Conservation (phyloP, 495 filamentous ascomycete genomes). For the Aspergillus ostianus region DNA sequence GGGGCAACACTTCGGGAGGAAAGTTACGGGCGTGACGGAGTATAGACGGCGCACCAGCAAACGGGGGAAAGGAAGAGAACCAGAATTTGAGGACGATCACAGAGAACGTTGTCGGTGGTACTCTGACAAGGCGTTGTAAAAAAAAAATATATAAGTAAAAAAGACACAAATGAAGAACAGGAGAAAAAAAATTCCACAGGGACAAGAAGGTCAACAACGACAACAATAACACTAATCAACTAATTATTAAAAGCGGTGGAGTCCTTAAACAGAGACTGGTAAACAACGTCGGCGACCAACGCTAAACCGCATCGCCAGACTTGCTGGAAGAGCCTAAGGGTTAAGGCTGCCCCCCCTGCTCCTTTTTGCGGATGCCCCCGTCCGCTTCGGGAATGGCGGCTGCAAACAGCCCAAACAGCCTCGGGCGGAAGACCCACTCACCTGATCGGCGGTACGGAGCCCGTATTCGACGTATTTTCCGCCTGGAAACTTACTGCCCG, state of each 20-base stretch:
- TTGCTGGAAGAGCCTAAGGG: neutral
- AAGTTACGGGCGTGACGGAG: constrained; percentile 14
- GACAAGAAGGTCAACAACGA: neutral
- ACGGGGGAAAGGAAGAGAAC: too few relatives aligned
- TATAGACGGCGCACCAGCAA: constrained; percentile 2
- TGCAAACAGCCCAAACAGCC: constrained; percentile 27
- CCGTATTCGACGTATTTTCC: neutral
- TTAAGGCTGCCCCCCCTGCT: constrained; percentile 19
- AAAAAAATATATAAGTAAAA: neutral
- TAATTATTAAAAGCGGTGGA: neutral
- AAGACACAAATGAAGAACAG: neutral
- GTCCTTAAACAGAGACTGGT: neutral
- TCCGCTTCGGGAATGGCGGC: constrained; percentile 8
- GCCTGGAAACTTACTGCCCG: neutral
- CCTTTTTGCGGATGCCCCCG: constrained; percentile 16
- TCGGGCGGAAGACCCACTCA: neutral
- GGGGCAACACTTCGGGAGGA: constrained; percentile 20
- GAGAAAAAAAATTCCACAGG: neutral
- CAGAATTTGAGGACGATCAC: constrained; percentile 2
- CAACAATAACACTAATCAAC: neutral
- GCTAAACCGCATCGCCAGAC: too few relatives aligned
- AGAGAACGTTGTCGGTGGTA: neutral
- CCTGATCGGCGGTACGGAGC: neutral
- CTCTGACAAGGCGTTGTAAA: neutral
- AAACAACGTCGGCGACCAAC: too few relatives aligned